Evolutionary conservation across 768 basidiomycete species (phyloP), one percentile per base, ranked within the genome.

Genomic region (Russula lepida): DNA sequence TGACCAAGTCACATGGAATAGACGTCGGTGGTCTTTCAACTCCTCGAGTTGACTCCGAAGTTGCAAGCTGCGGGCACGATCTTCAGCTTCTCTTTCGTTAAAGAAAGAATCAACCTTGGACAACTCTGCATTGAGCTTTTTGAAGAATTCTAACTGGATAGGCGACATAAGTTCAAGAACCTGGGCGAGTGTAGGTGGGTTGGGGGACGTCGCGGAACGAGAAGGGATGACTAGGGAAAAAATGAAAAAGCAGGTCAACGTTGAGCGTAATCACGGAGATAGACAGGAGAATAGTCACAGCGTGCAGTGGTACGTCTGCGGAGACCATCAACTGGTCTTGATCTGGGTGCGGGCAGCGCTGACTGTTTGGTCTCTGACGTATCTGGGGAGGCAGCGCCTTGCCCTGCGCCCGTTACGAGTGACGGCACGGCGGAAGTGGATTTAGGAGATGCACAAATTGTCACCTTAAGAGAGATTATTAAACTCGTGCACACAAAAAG

Each of bases 61-160:
- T 67, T 66, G 25, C 54, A 48, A 68, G 17, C 77, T 76, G 27
- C 77, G 79, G 2, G 69, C 71, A 5, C 73, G 73, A 83, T 81
- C 85, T 73, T 80, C 84, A 49, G 77, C 78, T 73, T 84, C 93
- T 30, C 85, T 79, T 27, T 81, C 83, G 6, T 80, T 68, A 70
- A 91, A 98, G 72, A 99, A 99, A 0, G 75, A 73, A 61, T 90
- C 89, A 13, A 98, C 83, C 71, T 95, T 97, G 23, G 86, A 83
- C 2, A 98, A 76, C 70, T 99, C 86, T 0, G 69, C 69, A 66
- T 97, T 89, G 7, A 98, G 77, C 25, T 83, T 76, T 2, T 82
- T 78, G 62, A 98, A 90, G 75, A 97, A 98, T 6, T 76, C 76
- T 32, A 73, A 69, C 68, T 95, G 88, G 25, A 79, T 73, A 0